Evolutionary conservation across 1,139 yeast species (phyloP), one percentile per base, ranked within the genome.

Genomic region (Yamadazyma taylorii): DNA sequence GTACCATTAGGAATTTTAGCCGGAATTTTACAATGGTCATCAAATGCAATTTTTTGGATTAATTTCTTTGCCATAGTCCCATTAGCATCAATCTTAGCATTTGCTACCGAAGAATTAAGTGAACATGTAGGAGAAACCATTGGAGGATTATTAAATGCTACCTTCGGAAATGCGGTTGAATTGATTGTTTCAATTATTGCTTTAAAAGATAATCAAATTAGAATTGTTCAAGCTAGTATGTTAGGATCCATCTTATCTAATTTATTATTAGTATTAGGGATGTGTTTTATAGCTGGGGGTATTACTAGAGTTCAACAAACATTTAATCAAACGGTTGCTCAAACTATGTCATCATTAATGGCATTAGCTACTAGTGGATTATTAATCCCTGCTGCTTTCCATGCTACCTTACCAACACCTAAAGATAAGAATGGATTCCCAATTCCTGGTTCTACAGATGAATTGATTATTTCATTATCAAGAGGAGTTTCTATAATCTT

Each of bases 151-250:
- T 70, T 92, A 53, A 92, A 92, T 64, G 97, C 97, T 3, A 90
- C 97, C 8, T 86, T 92, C 58, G 98, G 98, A 42, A 92, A 92
- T 61, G 97, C 96, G 67, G 77, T 71, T 21, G 98, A 92, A 64
- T 79, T 94, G 48, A 92, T 92, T 60, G 97, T 92, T 33, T 88
- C 96, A 1, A 70, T 92, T 23, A 88, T 92, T 51, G 98, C 98
- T 1, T 72, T 94, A 53, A 72, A 67, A 49, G 84, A 85, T 31
- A 88, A 89, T 50, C 96, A 92, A 63, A 80, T 92, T 37, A 76
- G 96, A 48, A 90, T 92, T 53, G 98, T 94, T 30, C 96, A 92
- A 63, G 96, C 97, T 2, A 85, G 95, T 24, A 92, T 92, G 97
- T 74, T 92, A 43, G 98, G 98, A 24, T 85, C 95, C 38, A 85